Percentiles rank a stretch among this genome's conserved stretches.
Evolutionary conservation across 495 filamentous ascomycete genomes (phyloP).

Genomic region (Penicillium waksmanii): DNA sequence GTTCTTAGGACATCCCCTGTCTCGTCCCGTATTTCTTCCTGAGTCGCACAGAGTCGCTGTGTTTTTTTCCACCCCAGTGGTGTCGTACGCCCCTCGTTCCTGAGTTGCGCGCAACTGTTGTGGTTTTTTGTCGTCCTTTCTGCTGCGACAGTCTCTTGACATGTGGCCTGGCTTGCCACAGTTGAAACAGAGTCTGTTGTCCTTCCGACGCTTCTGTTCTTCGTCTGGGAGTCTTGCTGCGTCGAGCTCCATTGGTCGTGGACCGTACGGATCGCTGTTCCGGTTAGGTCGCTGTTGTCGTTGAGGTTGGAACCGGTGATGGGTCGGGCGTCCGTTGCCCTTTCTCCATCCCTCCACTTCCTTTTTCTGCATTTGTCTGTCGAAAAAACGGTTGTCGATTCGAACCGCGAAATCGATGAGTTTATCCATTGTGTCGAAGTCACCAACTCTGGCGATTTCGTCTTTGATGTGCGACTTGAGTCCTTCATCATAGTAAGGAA

Average conservation of each 20-base stretch:
- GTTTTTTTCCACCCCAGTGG: neutral
- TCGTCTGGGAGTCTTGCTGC: neutral
- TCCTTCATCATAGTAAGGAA: neutral
- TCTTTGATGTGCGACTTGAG: neutral
- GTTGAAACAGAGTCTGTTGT: neutral
- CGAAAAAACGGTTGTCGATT: neutral
- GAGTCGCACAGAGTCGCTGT: neutral
- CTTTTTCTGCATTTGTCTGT: neutral
- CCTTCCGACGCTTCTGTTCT: neutral
- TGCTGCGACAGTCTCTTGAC: neutral
- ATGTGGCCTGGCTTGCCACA: neutral
- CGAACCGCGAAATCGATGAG: neutral
- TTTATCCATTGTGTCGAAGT: neutral
- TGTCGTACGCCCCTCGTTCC: neutral
- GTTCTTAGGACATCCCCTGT: no score
- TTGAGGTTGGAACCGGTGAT: neutral
- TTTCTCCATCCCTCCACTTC: neutral
- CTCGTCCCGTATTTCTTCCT: no score
- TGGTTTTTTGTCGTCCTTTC: neutral
- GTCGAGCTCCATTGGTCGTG: constrained; percentile 6
- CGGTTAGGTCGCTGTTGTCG: neutral
- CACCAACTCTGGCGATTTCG: no score
- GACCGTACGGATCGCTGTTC: neutral
- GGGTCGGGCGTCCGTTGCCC: neutral
- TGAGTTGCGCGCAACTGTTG: neutral